Evolutionary conservation across 163 green algal species (phyloP).

Genomic region (Picocystis sp.): DNA sequence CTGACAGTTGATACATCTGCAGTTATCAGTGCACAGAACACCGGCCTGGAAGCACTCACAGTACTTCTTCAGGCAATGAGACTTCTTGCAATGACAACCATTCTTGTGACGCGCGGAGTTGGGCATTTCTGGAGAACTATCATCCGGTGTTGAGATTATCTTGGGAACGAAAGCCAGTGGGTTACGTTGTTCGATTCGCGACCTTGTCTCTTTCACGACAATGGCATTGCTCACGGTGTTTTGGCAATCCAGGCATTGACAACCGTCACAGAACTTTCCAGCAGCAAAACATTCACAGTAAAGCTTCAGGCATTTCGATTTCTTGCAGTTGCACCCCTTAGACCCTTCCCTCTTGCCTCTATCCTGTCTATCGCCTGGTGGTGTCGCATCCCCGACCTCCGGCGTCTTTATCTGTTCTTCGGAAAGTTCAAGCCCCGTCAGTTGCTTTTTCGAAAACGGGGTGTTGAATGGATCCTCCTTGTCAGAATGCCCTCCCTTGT

Average conservation of each 20-base stretch:
- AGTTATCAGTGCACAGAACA: constrained; percentile 11
- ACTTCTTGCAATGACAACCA: constrained; percentile 85
- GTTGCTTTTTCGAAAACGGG: too few relatives aligned
- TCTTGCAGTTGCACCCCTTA: constrained; percentile 82
- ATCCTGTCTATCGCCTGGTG: too few relatives aligned
- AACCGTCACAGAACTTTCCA: constrained; percentile 41
- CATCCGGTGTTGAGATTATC: constrained; percentile 15
- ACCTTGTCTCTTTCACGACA: constrained; percentile 22
- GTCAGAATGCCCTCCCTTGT: too few relatives aligned
- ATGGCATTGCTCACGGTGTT: constrained; percentile 39
- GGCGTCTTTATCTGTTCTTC: too few relatives aligned
- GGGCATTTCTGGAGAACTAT: too few relatives aligned
- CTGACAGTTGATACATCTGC: constrained; percentile 7
- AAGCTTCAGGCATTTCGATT: constrained; percentile 88
- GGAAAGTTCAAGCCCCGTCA: too few relatives aligned
- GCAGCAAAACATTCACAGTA: constrained; percentile 78
- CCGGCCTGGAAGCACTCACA: constrained; percentile 83
- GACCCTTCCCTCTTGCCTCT: too few relatives aligned
- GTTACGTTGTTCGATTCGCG: constrained; percentile 36
- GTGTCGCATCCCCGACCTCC: too few relatives aligned
- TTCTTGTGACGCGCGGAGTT: constrained; percentile 24
- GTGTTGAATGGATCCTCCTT: too few relatives aligned
- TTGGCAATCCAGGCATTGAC: constrained; percentile 42
- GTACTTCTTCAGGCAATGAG: constrained; percentile 80
- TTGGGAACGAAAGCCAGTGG: constrained; percentile 55